Conservation (phyloP, 176 grass and related monocot species). For the Canna indica region DNA sequence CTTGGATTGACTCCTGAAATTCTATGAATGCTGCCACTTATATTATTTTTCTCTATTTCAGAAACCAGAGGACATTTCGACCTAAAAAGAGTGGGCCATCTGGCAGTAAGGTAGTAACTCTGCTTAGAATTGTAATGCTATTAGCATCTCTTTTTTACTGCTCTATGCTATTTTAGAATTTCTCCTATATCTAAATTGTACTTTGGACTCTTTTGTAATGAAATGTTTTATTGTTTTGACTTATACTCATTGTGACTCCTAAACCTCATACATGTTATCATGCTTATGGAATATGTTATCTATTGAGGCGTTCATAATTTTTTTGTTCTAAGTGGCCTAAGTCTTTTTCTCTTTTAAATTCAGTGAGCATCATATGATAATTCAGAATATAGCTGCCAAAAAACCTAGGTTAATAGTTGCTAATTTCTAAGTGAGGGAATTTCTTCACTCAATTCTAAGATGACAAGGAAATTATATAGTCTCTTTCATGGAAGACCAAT, state of each 20-base stretch:
- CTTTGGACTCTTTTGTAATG: background rate
- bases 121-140: background rate
- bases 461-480: too few species aligned
- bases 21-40: background rate
- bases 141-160: background rate
- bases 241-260: background rate
- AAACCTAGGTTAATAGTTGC: too few species aligned
- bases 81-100: slow-evolving; percentile 98
- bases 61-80: slow-evolving; percentile 96
- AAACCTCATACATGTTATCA: background rate
- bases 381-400: too few species aligned
- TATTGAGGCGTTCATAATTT: too few species aligned
- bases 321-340: too few species aligned
- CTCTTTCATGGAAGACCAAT: too few species aligned
- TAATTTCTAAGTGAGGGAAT: too few species aligned
- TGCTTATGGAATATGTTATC: background rate
- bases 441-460: too few species aligned
- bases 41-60: slow-evolving; percentile 12
- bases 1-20: background rate
- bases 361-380: too few species aligned
- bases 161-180: background rate
- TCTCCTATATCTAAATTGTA: background rate
- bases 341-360: too few species aligned
- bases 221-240: background rate
- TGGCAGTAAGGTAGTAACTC: slow-evolving; percentile 62